Percentiles rank a stretch among this genome's conserved stretches.
Conservation (phyloP, 1,139 yeast species). For the Hemisphaericaspora subhashii region DNA sequence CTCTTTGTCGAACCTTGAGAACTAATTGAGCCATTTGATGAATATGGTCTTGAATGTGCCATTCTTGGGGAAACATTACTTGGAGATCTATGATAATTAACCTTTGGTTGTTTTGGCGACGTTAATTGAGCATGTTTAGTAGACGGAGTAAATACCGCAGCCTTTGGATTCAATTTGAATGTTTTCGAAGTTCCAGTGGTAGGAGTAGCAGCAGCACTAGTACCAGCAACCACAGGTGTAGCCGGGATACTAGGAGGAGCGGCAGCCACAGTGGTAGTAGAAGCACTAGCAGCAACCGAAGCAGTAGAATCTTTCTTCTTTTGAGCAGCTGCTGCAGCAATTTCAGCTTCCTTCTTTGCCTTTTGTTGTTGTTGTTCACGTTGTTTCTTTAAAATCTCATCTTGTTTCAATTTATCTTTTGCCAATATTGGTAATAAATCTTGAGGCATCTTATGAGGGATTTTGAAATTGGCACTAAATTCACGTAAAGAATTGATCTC, state of each 20-base stretch:
- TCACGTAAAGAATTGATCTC: slow-evolving; percentile 80
- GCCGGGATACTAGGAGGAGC: slow-evolving; percentile 3
- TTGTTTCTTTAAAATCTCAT: slow-evolving; percentile 51
- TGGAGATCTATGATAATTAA: slow-evolving; percentile 25
- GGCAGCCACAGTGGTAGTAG: slow-evolving; percentile 4
- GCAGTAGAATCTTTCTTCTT: slow-evolving; percentile 47
- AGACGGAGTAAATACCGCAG: slow-evolving; percentile 69
- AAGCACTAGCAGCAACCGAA: background rate
- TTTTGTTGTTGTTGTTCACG: slow-evolving; percentile 18
- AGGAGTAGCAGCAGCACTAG: background rate
- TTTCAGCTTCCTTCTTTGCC: slow-evolving; percentile 16
- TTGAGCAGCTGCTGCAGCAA: slow-evolving; percentile 14
- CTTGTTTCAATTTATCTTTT: slow-evolving; percentile 65
- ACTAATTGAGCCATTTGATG: slow-evolving; percentile 20
- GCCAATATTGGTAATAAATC: slow-evolving; percentile 77
- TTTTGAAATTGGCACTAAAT: slow-evolving; percentile 80
- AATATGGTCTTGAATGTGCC: slow-evolving; percentile 31
- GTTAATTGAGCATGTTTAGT: slow-evolving; percentile 23
- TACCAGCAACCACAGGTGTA: slow-evolving; percentile 2
- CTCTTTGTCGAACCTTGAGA: slow-evolving; percentile 27
- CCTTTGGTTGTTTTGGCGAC: slow-evolving; percentile 34
- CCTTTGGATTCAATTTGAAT: slow-evolving; percentile 71
- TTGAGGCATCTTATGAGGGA: slow-evolving; percentile 70
- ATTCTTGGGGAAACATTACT: slow-evolving; percentile 38
- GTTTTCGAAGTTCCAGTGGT: slow-evolving; percentile 42